Percentiles rank a stretch among this genome's conserved stretches.
Evolutionary conservation across 2,329 filamentous ascomycete species (phyloP).

Genomic region (Rhinocladiella similis): DNA sequence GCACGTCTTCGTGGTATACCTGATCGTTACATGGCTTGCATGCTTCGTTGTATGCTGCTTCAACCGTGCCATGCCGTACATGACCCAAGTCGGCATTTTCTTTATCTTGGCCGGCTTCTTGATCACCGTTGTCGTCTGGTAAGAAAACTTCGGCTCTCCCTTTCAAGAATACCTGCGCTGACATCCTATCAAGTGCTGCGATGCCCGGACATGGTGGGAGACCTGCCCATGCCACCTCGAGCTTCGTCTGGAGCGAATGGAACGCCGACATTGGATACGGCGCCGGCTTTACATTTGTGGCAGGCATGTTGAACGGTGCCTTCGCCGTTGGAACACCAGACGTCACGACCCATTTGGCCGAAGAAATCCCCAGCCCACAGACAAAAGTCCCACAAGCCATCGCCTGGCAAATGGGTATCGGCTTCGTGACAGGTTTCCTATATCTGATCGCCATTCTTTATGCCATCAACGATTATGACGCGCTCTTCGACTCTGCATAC

Average conservation of each 20-base stretch:
- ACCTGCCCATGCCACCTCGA: conserved; percentile 46
- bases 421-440: conserved; percentile 48
- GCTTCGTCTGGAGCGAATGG: conserved; percentile 60
- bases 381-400: conserved; percentile 55
- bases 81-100: conserved; percentile 46
- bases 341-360: conserved; percentile 62
- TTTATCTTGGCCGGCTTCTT: conserved; percentile 50
- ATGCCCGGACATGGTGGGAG: conserved; percentile 22
- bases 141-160: not conserved
- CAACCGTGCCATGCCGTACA: conserved; percentile 44
- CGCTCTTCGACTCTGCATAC: conserved; percentile 49
- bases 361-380: conserved; percentile 66
- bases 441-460: conserved; percentile 58
- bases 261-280: conserved; percentile 45
- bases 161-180: not conserved
- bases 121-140: conserved; percentile 47
- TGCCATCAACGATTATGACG: conserved; percentile 47
- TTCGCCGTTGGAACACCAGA: conserved; percentile 69
- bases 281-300: conserved; percentile 62
- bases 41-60: conserved; percentile 37
- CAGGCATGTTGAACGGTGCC: conserved; percentile 68
- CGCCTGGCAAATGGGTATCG: conserved; percentile 50
- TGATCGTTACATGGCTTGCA: conserved; percentile 38
- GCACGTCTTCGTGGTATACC: conserved; percentile 61
- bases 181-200: conserved; percentile 7